Conservation (phyloP, 352 stramenopile genomes). For the Phytopythium litorale region DNA sequence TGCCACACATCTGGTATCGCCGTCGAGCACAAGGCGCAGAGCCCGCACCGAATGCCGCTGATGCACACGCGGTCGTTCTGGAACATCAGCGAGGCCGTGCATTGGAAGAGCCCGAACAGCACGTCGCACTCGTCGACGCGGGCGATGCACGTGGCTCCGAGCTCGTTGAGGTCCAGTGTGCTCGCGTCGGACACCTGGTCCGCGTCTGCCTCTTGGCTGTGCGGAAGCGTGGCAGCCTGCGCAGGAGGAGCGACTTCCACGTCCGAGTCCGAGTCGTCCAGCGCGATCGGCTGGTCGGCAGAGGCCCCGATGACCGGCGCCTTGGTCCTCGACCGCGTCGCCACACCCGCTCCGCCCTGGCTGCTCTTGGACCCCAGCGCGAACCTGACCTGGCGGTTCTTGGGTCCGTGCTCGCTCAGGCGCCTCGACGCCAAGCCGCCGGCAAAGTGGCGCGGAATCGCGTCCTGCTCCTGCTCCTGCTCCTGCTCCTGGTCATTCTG, state of each 20-base stretch:
- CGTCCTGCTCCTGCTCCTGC: slow-evolving; percentile 1
- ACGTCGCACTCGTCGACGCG: slow-evolving; percentile 27
- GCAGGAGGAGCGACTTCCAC: slow-evolving; percentile 6
- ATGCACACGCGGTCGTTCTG: slow-evolving; percentile 33
- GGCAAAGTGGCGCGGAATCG: slow-evolving; percentile 9
- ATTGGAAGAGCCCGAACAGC: slow-evolving; percentile 42
- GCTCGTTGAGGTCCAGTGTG: slow-evolving; percentile 19
- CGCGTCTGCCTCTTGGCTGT: not conserved
- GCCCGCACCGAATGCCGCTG: slow-evolving; percentile 26
- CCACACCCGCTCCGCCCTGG: not conserved
- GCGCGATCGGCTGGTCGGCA: slow-evolving; percentile 40
- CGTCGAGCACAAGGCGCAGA: not conserved
- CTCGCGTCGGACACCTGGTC: slow-evolving; percentile 11
- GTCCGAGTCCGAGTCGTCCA: slow-evolving; percentile 44
- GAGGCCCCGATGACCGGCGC: slow-evolving; percentile 9
- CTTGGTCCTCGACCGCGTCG: slow-evolving; percentile 3
- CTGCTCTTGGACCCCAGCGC: not conserved
- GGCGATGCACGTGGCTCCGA: slow-evolving; percentile 10
- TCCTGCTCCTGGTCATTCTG: too few relatives aligned
- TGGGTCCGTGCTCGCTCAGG: slow-evolving; percentile 22
- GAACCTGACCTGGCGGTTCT: slow-evolving; percentile 4
- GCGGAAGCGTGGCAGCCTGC: not conserved
- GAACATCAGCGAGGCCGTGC: slow-evolving; percentile 26
- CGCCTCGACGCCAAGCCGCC: not conserved
- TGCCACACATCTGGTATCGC: not conserved